Evolutionary conservation across 352 stramenopile genomes (phyloP), one percentile per base, ranked within the genome.

Genomic region (Ophiocytium majus): DNA sequence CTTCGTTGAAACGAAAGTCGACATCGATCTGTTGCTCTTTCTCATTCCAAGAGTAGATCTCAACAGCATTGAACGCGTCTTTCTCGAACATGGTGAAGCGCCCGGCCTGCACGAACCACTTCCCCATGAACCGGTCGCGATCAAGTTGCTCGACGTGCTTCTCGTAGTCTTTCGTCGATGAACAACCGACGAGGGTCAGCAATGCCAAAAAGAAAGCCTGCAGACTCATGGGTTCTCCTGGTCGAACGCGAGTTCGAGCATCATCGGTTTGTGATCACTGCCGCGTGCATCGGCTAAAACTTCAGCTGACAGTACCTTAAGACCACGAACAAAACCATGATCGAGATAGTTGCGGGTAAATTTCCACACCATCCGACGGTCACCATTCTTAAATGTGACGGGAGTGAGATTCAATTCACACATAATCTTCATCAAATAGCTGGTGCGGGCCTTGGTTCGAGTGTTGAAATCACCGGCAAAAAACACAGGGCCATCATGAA

Each of bases 341-440:
- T 71, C 57, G 28, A 71, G 57, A 71, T 71, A 71, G 28, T 23
- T 23, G 57, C 28, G 23, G 28, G 57, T 71, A 71, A 28, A 28
- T 71, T 71, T 71, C 19, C 23, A 71, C 57, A 23, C 28, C 57
- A 71, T 71, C 57, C 57, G 57, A 23, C 28, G 57, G 28, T 71
- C 19, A 71, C 57, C 57, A 71, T 71, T 71, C 19, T 23, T 71
- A 28, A 71, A 71, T 28, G 23, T 71, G 57, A 71, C 57, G 57
- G 57, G 23, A 28, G 57, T 23, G 28, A 71, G 28, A 28, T 71
- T 71, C 19, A 71, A 28, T 28, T 71, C 57, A 23, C 28, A 23
- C 19, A 71, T 71, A 23, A 71, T 71, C 57, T 71, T 71, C 57
- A 71, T 71, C 57, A 71, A 71, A 71, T 71, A 71, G 57, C 28